Conservation (phyloP, 179 eudicot genomes). For the Beta corolliflora region DNA sequence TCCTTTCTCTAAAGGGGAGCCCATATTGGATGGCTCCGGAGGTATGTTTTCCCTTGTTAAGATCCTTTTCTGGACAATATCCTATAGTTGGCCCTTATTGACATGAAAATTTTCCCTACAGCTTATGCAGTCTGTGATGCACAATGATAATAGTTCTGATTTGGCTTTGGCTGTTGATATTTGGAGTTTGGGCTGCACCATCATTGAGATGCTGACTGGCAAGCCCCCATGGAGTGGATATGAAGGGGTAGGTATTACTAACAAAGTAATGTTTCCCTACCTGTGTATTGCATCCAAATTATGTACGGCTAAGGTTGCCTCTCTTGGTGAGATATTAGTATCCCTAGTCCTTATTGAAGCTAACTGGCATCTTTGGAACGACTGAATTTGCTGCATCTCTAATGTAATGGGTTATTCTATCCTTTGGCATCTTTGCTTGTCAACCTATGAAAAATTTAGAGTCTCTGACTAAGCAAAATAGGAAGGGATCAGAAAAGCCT, state of each 20-base stretch:
- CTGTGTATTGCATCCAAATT: background rate
- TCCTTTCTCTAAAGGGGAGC: slow-evolving; percentile 87
- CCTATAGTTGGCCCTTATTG: slow-evolving; percentile 16
- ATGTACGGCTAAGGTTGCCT: background rate
- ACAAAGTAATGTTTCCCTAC: background rate
- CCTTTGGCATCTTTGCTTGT: background rate
- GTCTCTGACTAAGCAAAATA: background rate
- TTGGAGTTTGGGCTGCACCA: slow-evolving; percentile 98
- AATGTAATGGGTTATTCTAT: background rate
- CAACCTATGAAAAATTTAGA: background rate
- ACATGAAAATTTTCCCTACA: slow-evolving; percentile 36
- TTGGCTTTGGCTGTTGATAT: slow-evolving; percentile 90
- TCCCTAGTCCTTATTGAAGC: background rate
- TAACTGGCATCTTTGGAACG: background rate
- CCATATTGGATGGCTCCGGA: slow-evolving; percentile 99
- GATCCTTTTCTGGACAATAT: background rate
- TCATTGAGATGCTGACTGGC: slow-evolving; percentile 91
- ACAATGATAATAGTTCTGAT: slow-evolving; percentile 64
- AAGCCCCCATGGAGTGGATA: slow-evolving; percentile 92
- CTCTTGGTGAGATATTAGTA: background rate
- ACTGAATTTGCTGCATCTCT: background rate
- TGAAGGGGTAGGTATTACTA: slow-evolving; percentile 68
- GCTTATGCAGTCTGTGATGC: slow-evolving; percentile 77
- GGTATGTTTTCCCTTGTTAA: slow-evolving; percentile 41
- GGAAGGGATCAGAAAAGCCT: background rate